phyloP scores from a whole-genome alignment of 148 eudicot species.

The Nepenthes gracilis region DNA sequence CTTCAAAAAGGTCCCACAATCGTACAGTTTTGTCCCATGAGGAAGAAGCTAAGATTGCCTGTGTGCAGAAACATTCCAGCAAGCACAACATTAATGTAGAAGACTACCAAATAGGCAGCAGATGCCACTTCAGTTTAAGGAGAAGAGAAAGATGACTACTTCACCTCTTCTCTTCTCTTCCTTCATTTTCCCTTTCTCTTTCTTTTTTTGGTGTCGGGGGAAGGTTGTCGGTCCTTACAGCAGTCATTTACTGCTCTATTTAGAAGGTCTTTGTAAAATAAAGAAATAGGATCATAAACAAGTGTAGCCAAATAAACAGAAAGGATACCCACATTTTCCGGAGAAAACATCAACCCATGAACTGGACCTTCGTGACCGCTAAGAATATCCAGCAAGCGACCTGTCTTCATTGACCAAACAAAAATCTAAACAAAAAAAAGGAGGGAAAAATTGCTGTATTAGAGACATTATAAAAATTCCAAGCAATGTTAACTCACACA shows the following conservation, averaged over 20 bases:
- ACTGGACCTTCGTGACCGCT: slow-evolving; percentile 99
- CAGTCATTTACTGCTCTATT: no score
- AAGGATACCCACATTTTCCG: slow-evolving; percentile 51
- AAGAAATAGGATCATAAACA: no score
- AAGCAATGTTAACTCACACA: neutral
- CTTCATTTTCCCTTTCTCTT: no score
- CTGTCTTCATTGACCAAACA: slow-evolving; percentile 99
- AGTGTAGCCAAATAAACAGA: neutral
- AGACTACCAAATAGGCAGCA: neutral
- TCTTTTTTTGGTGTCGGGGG: no score
- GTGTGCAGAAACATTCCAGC: slow-evolving; percentile 4
- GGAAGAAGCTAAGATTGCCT: slow-evolving; percentile 91
- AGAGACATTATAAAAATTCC: slow-evolving; percentile 5
- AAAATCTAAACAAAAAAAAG: slow-evolving; percentile 43
- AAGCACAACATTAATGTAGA: slow-evolving; percentile 1
- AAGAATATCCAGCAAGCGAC: slow-evolving; percentile 83
- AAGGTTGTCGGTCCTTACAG: no score
- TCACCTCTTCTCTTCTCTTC: no score
- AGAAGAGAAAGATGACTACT: no score
- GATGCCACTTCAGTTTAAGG: no score
- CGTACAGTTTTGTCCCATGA: slow-evolving; percentile 96
- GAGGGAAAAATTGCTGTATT: slow-evolving; percentile 4
- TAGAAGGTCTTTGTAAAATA: no score
- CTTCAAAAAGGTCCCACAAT: slow-evolving; percentile 94
- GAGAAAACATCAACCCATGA: slow-evolving; percentile 93